These are phyloP conservation scores for Epichloe brachyelytri DNA, from an alignment of 2,329 filamentous ascomycete species.

Conservation along the genomic window DNA sequence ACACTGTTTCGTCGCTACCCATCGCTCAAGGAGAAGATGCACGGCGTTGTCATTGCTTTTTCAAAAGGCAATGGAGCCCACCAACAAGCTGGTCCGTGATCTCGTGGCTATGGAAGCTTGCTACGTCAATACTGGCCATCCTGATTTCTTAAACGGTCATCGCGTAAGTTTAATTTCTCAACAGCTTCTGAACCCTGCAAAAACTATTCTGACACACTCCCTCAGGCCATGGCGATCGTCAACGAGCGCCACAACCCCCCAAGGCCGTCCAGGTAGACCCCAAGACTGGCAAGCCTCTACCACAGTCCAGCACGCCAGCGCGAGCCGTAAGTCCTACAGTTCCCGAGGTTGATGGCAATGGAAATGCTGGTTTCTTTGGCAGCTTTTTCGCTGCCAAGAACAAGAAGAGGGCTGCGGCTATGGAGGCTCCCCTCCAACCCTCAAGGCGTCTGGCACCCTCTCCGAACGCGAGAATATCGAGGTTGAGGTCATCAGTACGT, in stretches of 20 bases:
- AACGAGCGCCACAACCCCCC: conserved; percentile 72
- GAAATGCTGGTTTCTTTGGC: conserved; percentile 81
- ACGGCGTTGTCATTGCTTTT: conserved; percentile 80
- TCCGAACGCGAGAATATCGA: conserved; percentile 92
- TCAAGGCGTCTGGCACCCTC: conserved; percentile 88
- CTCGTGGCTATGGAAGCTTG: conserved; percentile 90
- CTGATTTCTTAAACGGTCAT: conserved; percentile 94
- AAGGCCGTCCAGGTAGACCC: conserved; percentile 94
- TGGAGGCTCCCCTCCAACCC: conserved; percentile 89
- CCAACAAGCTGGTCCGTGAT: conserved; percentile 91
- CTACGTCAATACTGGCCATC: conserved; percentile 97
- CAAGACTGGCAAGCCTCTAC: conserved; percentile 92
- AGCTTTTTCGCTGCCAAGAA: conserved; percentile 99
- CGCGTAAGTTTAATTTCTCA: conserved; percentile 39
- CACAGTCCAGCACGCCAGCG: conserved; percentile 49
- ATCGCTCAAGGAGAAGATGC: conserved; percentile 91
- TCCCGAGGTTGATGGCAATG: conserved; percentile 31
- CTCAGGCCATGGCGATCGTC: conserved; percentile 85
- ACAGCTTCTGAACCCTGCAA: too few species aligned
- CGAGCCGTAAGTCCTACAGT: conserved; percentile 67
- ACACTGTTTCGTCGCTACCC: conserved; percentile 86
- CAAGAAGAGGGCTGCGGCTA: conserved; percentile 99
- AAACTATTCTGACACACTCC: background rate
- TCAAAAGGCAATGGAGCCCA: conserved; percentile 98
- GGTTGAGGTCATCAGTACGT: conserved; percentile 94